Base-by-base conservation (phyloP, 495 filamentous ascomycete genomes). In the Hypoxylon subgilvum region DNA sequence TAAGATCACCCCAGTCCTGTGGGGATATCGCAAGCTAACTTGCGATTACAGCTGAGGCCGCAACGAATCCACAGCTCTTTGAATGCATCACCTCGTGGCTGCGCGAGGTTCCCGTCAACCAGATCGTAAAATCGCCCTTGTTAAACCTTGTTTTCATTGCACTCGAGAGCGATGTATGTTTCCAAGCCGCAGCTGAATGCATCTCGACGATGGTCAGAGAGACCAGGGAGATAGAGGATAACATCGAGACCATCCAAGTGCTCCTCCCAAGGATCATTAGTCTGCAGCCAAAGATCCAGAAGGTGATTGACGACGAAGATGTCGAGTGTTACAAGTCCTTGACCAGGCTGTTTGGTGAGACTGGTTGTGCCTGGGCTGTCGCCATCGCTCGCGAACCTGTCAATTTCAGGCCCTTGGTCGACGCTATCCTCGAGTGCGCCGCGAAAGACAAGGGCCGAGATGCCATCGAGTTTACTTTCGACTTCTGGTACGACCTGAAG, bases 401-500 rank as follows among this genome's bases (percentile, higher is more conserved):
- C 16, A 82, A 91, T 32, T 97, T 97, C 74, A 83, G 88, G 4
- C 84, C 82, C n/a, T 77, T 99, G 1, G 94, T 97, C 6, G 91
- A 96, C 66, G 85, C 88, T 6, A 84, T 97, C 25, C 81, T 97
- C 21, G 93, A 99, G 73, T 96, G 92, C 70, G 90, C 88, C 56
- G 87, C 88, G 17, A 79, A 86, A 58, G 94, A 99, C 70, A 84
- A 85, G 69, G 92, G 97, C 43, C 80, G 88, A 49, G 94, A 97
- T 44, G 91, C 90, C 6, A 88, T 97, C 45, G 86, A 89, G 21
- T 83, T 92, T 53, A 99, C 94, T 0, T 97, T 97, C 72, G 84
- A 85, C 44, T 97, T 97, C 76, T 99, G 94, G 94, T 97, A 95
- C 71, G 94, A 99, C 70, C 76, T 99, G 47, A 99, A 99, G 77